phyloP scores from a whole-genome alignment of 169 alveolate species.

The Plasmodium sp. region DNA sequence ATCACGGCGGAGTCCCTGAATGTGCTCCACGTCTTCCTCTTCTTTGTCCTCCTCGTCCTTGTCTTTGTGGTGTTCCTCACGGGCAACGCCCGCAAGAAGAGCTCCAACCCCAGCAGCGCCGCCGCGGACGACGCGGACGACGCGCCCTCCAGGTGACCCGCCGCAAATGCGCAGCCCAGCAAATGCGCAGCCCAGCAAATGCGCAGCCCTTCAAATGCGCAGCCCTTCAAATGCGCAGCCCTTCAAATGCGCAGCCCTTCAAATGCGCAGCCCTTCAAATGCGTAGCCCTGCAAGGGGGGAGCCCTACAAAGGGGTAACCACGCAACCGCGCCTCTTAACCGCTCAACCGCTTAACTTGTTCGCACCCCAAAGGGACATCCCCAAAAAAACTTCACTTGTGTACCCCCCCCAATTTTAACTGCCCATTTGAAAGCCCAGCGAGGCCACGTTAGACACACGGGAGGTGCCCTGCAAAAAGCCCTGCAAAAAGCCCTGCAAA shows the following conservation, averaged over 20 bases:
- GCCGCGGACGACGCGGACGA: not conserved
- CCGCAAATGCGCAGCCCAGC: too few relatives aligned
- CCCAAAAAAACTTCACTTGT: not conserved
- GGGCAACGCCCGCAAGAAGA: not conserved
- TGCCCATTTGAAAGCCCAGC: not conserved
- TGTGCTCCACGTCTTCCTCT: not conserved
- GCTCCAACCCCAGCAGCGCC: not conserved
- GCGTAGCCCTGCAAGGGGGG: not conserved
- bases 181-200: too few relatives aligned
- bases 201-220: too few relatives aligned
- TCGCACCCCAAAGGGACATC: not conserved
- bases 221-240: too few relatives aligned
- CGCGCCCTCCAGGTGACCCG: not conserved
- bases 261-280: too few relatives aligned
- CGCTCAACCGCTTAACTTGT: not conserved
- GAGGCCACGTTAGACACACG: not conserved
- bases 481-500: not conserved
- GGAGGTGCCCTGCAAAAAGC: not conserved
- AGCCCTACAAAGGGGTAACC: not conserved
- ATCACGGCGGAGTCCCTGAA: not conserved
- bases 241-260: too few relatives aligned
- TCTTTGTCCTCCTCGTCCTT: not conserved
- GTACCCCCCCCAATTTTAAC: not conserved
- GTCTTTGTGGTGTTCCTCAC: constrained; percentile 3
- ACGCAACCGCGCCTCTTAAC: not conserved